A percentile compares a stretch with the other conserved stretches of the same genome.
These are phyloP conservation scores for Hamamelis virginiana DNA, from an alignment of 164 flowering plant genomes.

Conservation along the genomic window DNA sequence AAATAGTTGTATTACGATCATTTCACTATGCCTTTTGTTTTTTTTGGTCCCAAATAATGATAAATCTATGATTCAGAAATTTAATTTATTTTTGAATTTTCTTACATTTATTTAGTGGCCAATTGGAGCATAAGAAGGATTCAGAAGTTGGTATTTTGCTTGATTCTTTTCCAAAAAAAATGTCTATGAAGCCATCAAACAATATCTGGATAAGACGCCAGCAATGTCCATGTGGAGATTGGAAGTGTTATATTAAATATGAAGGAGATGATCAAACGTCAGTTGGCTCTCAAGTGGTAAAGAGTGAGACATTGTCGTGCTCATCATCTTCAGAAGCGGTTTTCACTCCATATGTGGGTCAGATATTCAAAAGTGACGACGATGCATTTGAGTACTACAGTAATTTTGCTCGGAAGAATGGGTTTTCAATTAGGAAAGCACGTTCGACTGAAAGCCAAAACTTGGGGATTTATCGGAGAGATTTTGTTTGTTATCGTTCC, in stretches of 20 bases:
- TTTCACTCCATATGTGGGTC: conserved; percentile 61
- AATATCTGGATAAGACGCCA: conserved; percentile 59
- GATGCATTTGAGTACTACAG: conserved; percentile 67
- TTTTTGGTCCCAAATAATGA: too few species aligned
- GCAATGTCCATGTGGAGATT: conserved; percentile 82
- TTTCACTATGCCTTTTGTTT: too few species aligned
- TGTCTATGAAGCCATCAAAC: conserved; percentile 33
- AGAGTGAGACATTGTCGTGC: conserved; percentile 20
- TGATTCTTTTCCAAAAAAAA: conserved; percentile 2
- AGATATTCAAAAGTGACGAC: conserved; percentile 58
- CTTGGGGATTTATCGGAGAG: conserved; percentile 59
- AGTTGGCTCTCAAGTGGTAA: conserved; percentile 32
- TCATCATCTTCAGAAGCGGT: conserved; percentile 18
- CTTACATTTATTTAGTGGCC: too few species aligned
- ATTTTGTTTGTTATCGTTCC: conserved; percentile 70
- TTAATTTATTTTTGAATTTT: background rate
- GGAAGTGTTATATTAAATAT: conserved; percentile 57
- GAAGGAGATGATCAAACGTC: conserved; percentile 44
- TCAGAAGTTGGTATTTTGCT: background rate
- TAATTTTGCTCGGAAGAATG: conserved; percentile 61
- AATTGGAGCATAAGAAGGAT: too few species aligned
- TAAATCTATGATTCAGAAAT: background rate
- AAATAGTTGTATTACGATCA: too few species aligned
- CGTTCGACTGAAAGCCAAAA: conserved; percentile 55
- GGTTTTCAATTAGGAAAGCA: conserved; percentile 72